A percentile compares a stretch with the other conserved stretches of the same genome.
Evolutionary conservation across 2,329 filamentous ascomycete genomes (phyloP).

Genomic region (Penicillium sp.): DNA sequence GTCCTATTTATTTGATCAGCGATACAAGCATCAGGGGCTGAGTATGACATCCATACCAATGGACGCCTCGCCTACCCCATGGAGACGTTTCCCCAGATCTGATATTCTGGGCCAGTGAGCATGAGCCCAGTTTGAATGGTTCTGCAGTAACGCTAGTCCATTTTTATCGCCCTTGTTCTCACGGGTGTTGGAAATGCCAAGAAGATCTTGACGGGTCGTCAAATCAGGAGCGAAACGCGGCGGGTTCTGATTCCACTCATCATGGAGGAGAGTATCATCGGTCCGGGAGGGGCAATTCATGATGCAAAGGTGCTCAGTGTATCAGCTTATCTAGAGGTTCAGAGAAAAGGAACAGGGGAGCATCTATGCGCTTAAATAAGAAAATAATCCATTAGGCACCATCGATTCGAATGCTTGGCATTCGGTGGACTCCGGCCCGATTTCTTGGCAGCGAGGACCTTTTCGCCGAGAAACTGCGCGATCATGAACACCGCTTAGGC

Average conservation of each 20-base stretch:
- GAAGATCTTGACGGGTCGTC: constrained; percentile 56
- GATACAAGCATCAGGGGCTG: no score
- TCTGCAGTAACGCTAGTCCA: background rate
- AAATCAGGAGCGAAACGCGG: constrained; percentile 49
- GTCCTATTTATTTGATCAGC: constrained; percentile 19
- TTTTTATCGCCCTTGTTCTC: constrained; percentile 31
- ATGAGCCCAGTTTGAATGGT: no score
- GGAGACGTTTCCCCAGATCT: no score
- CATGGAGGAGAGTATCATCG: constrained; percentile 49
- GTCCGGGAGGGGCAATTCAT: constrained; percentile 59
- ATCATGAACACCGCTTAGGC: no score
- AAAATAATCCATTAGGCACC: constrained; percentile 8
- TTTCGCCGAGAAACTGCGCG: no score
- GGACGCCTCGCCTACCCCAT: constrained; percentile 19
- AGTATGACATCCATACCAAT: constrained; percentile 28
- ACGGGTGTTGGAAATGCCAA: constrained; percentile 54
- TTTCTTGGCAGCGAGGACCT: constrained; percentile 16
- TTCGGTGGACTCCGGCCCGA: constrained; percentile 6
- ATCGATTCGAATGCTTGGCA: constrained; percentile 12
- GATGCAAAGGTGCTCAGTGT: no score
- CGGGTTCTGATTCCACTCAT: constrained; percentile 55
- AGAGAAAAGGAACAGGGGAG: no score
- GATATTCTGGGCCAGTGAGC: no score
- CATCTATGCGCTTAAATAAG: no score
- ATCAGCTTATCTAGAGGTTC: no score